A percentile compares a stretch with the other conserved stretches of the same genome.
Conservation (phyloP, 139 green algal species). For the Yamagishiella unicocca region DNA sequence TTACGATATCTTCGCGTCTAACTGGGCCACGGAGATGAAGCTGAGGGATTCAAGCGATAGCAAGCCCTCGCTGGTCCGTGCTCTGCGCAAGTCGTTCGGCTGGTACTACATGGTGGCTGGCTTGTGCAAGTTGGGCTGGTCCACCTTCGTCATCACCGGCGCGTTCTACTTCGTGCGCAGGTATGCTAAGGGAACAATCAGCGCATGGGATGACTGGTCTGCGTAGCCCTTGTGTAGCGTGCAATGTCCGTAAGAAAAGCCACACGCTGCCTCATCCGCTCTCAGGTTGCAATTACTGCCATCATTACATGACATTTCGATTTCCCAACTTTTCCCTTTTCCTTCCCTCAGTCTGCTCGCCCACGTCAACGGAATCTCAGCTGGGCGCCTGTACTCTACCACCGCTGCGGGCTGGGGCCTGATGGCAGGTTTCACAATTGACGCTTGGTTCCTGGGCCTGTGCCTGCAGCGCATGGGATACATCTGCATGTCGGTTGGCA, state of each 20-base stretch:
- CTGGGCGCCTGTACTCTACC: slow-evolving; percentile 30
- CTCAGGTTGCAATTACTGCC: no score
- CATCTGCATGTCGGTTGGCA: slow-evolving; percentile 62
- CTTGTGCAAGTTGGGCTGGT: slow-evolving; percentile 58
- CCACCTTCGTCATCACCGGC: slow-evolving; percentile 54
- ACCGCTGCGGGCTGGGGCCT: slow-evolving; percentile 54
- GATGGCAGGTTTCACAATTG: slow-evolving; percentile 54
- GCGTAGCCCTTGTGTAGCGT: no score
- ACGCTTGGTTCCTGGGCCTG: slow-evolving; percentile 58
- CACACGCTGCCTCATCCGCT: no score
- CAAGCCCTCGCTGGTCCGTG: slow-evolving; percentile 19
- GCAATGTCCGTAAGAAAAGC: no score
- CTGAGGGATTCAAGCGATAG: slow-evolving; percentile 1
- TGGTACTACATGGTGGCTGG: slow-evolving; percentile 46
- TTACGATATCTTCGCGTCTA: neutral
- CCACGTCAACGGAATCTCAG: slow-evolving; percentile 31
- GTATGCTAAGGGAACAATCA: no score
- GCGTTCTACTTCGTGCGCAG: slow-evolving; percentile 62
- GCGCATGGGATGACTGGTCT: no score
- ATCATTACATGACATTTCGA: no score
- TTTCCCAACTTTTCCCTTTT: no score
- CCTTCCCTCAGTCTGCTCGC: slow-evolving; percentile 20
- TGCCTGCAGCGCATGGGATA: slow-evolving; percentile 76
- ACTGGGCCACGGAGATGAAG: slow-evolving; percentile 24
- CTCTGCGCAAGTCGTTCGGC: slow-evolving; percentile 20